Percentiles rank a stretch among this genome's conserved stretches.
phyloP scores from a whole-genome alignment of 768 basidiomycete genomes.

The Boletus tomentosulus region DNA sequence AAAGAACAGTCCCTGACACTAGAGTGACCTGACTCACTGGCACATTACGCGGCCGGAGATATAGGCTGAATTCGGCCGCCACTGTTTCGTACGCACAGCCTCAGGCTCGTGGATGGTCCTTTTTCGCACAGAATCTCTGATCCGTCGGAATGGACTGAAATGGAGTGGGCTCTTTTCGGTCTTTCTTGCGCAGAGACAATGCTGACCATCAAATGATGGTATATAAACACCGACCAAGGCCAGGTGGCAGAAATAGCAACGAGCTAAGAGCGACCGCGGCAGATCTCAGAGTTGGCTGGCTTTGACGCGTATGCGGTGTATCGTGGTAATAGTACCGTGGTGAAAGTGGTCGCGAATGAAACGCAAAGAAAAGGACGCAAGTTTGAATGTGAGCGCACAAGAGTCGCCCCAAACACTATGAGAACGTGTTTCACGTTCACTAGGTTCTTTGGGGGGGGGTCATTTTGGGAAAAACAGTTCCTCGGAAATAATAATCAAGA shows the following conservation, averaged over 20 bases:
- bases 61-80: not conserved
- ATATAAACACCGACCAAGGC: not conserved
- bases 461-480: no score
- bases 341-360: not conserved
- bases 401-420: not conserved
- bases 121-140: not conserved
- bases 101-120: not conserved
- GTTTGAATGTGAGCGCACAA: not conserved
- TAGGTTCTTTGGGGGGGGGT: not conserved
- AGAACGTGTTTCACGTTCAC: not conserved
- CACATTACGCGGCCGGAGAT: not conserved
- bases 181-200: not conserved
- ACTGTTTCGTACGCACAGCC: not conserved
- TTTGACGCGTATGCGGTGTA: not conserved
- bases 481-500: not conserved
- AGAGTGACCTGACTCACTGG: no score
- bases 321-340: not conserved
- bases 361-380: not conserved
- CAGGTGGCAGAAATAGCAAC: not conserved
- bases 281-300: not conserved
- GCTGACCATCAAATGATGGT: not conserved
- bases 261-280: not conserved
- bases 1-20: no score
- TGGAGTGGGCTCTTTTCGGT: not conserved
- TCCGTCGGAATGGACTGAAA: not conserved